These are phyloP conservation scores for Raphidocelis subcapitata DNA, from an alignment of 139 green algal species.

Conservation along the genomic window DNA sequence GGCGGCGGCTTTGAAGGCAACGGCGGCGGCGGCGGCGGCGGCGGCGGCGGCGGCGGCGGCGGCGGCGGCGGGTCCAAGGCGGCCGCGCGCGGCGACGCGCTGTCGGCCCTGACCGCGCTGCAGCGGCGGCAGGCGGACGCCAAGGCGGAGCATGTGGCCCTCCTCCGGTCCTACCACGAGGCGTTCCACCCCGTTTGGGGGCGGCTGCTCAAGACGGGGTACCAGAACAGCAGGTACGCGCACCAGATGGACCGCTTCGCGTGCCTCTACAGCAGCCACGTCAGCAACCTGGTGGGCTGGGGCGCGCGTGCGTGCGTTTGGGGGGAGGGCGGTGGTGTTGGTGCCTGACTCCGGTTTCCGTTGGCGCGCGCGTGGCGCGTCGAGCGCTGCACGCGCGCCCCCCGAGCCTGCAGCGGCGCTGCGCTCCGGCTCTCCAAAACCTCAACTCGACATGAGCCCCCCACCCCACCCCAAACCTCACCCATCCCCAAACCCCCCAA, in stretches of 20 bases:
- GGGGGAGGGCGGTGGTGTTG: neutral
- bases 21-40: too few species aligned
- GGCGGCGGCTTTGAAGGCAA: too few species aligned
- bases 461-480: too few species aligned
- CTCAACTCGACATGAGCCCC: too few species aligned
- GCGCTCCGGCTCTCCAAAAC: conserved; percentile 79
- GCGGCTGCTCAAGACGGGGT: conserved; percentile 94
- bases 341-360: neutral
- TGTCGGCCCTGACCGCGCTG: neutral
- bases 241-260: conserved; percentile 94
- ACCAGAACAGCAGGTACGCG: conserved; percentile 93
- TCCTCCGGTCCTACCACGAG: conserved; percentile 73
- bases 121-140: conserved; percentile 22
- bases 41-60: too few species aligned
- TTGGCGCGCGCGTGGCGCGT: neutral
- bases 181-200: conserved; percentile 94
- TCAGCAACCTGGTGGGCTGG: neutral
- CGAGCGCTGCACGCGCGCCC: neutral
- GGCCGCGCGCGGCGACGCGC: neutral
- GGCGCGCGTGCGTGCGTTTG: neutral
- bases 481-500: too few species aligned
- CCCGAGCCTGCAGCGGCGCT: neutral
- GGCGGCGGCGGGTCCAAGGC: neutral
- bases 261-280: conserved; percentile 97
- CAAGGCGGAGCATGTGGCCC: conserved; percentile 56